Evolutionary conservation across 257 asterid genomes (phyloP), one percentile per base, ranked within the genome.

Genomic region (Fraxinus excelsior): DNA sequence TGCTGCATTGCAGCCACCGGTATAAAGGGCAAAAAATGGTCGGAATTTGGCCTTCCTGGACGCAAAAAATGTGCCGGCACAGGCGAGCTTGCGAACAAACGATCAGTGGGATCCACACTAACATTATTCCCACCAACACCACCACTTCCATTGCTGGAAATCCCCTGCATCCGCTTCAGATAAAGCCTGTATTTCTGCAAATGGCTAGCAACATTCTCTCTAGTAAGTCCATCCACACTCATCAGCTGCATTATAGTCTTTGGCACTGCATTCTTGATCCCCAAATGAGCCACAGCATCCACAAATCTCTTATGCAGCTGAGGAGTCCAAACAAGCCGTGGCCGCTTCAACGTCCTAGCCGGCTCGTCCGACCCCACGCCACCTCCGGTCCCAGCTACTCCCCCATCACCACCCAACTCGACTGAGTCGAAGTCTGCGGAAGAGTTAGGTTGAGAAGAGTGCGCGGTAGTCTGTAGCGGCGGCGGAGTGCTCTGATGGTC

Each of bases 381-480:
- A 7, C 88, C 80, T 74, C 85, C 10, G 85, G 77, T 5, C 83
- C 82, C 7, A 58, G 71, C 16, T 53, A 6, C 64, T 53, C 84
- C 87, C 29, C 86, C 86, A 0, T 79, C 81, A 10, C 85, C 87
- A 56, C 92, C 90, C 74, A 85, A 49, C 82, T 88, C 97, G 5
- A 88, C 85, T 3, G 93, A 86, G 84, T 88, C 91, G 73, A 89
- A 87, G 67, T 91, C 95, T 4, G 93, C 86, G 0, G 91, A 87
- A 72, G 92, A 88, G 44, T 87, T 81, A 80, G 88, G 90, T 25
- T 87, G 91, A 58, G 89, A 82, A 14, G 90, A 75, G 40, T 72
- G 82, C 40, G 90, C 84, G 12, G 85, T 68, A 40, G 84, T 80
- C 28, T 83, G 87, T 75, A 84, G 78, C 73, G 85, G 90, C 64